Evolutionary conservation across 371 early-diverging fungal genomes (phyloP).

Genomic region (Apophysomyces variabilis): DNA sequence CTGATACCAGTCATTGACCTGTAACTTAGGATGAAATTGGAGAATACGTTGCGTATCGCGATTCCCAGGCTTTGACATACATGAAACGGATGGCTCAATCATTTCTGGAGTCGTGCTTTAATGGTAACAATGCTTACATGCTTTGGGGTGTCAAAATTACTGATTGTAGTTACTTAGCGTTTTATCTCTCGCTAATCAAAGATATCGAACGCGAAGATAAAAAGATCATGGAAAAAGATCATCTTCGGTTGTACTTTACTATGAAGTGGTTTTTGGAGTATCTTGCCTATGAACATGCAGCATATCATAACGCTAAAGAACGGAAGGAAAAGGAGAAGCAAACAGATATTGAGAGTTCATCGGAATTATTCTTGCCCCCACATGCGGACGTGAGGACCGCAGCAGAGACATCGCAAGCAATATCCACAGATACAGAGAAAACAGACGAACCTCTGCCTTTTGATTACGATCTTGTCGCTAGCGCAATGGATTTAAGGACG

Average conservation of each 20-base stretch:
- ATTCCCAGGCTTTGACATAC: constrained; percentile 24
- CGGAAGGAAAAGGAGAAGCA: constrained; percentile 17
- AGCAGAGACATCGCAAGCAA: neutral
- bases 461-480: constrained; percentile 63
- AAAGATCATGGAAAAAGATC: constrained; percentile 59
- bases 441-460: constrained; percentile 21
- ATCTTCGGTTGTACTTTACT: constrained; percentile 38
- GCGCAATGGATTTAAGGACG: constrained; percentile 54
- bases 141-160: too few relatives aligned
- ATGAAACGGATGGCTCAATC: constrained; percentile 41
- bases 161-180: constrained; percentile 35
- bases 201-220: constrained; percentile 67
- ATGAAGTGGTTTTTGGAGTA: constrained; percentile 49
- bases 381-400: neutral
- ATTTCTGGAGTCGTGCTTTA: constrained; percentile 66
- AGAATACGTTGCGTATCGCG: constrained; percentile 28
- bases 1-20: neutral
- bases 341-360: constrained; percentile 4
- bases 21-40: constrained; percentile 26
- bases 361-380: neutral
- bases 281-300: constrained; percentile 29
- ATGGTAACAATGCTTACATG: constrained; percentile 46
- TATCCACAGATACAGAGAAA: neutral
- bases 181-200: constrained; percentile 58
- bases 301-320: constrained; percentile 10